phyloP scores from a whole-genome alignment of 495 filamentous ascomycete species.

The Podospora australis region DNA sequence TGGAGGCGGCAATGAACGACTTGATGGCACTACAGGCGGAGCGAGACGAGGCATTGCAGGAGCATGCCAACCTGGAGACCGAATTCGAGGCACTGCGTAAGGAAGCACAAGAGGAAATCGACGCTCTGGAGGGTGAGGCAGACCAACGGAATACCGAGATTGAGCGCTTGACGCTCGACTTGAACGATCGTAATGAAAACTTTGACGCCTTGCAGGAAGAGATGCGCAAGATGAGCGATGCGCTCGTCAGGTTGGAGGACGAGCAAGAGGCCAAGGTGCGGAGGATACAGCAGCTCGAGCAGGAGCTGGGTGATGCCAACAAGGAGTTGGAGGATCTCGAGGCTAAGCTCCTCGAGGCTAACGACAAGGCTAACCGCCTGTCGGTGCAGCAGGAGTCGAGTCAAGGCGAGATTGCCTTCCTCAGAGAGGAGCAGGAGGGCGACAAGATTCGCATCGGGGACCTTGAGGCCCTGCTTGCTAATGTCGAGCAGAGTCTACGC shows the following conservation, averaged over 20 bases:
- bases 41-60: constrained; percentile 74
- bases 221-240: constrained; percentile 83
- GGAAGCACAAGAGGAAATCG: constrained; percentile 78
- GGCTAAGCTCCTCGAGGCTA: constrained; percentile 67
- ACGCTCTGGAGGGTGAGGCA: constrained; percentile 70
- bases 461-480: constrained; percentile 72
- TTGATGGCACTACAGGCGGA: constrained; percentile 75
- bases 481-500: constrained; percentile 60
- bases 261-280: constrained; percentile 60
- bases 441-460: constrained; percentile 98
- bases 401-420: constrained; percentile 88
- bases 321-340: constrained; percentile 72
- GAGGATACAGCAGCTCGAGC: constrained; percentile 64
- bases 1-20: constrained; percentile 71
- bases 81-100: constrained; percentile 72
- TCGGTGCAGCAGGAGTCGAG: constrained; percentile 87
- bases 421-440: constrained; percentile 92
- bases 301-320: constrained; percentile 67
- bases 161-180: constrained; percentile 60
- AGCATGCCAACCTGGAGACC: constrained; percentile 70
- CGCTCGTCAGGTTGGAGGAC: constrained; percentile 78
- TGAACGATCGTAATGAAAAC: constrained; percentile 69
- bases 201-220: constrained; percentile 80
- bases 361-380: constrained; percentile 76
- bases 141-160: constrained; percentile 68